These are phyloP conservation scores for Diplosphaera chodatii DNA, from an alignment of 139 green algal species.

Conservation along the genomic window DNA sequence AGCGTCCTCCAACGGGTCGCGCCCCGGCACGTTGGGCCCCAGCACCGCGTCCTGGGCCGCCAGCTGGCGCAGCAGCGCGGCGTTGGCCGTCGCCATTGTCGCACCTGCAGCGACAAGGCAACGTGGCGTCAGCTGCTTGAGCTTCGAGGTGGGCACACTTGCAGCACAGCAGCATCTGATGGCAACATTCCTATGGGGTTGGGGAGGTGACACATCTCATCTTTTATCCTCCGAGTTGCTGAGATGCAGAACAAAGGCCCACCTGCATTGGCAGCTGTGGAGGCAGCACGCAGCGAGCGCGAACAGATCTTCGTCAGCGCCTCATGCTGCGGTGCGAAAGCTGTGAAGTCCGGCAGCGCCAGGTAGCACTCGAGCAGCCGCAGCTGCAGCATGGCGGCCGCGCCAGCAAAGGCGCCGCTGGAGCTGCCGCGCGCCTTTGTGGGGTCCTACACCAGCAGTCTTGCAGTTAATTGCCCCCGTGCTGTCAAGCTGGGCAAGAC, in stretches of 20 bases:
- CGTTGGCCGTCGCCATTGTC: conserved; percentile 18
- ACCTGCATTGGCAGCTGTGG: not conserved
- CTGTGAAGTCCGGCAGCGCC: conserved; percentile 28
- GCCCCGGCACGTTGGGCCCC: conserved; percentile 50
- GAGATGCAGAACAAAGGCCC: too few species aligned
- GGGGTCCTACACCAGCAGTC: conserved; percentile 26
- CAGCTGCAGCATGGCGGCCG: conserved; percentile 58
- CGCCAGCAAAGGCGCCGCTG: conserved; percentile 34
- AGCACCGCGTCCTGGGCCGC: conserved; percentile 52
- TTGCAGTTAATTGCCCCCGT: not conserved
- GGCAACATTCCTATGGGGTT: too few species aligned
- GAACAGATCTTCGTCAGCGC: conserved; percentile 53
- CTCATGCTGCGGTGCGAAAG: conserved; percentile 39
- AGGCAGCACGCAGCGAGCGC: conserved; percentile 24
- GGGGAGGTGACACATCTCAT: too few species aligned
- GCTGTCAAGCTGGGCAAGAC: too few species aligned
- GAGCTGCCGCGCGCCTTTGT: conserved; percentile 27
- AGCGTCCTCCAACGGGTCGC: conserved; percentile 57
- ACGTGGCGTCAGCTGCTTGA: too few species aligned
- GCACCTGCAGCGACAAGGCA: too few species aligned
- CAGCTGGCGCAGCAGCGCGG: conserved; percentile 37
- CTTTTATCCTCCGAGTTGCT: too few species aligned
- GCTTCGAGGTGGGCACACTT: too few species aligned
- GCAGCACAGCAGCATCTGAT: too few species aligned
- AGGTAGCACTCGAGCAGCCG: conserved; percentile 62